Percentiles rank a stretch among this genome's conserved stretches.
Conservation (phyloP, 176 grass and related monocot genomes). For the Oryza nivara region DNA sequence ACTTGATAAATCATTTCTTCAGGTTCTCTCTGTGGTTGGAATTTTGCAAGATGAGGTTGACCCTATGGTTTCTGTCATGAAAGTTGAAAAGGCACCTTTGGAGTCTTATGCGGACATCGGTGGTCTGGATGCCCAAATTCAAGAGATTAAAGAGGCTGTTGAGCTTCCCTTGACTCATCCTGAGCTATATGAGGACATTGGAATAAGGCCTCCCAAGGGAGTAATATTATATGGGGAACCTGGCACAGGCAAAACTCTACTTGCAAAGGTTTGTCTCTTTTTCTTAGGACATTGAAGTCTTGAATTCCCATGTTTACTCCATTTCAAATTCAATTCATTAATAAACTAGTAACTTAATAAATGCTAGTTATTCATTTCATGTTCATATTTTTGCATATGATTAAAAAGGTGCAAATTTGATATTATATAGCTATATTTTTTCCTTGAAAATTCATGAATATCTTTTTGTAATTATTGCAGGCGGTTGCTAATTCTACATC, state of each 20-base stretch:
- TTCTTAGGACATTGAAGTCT: slow-evolving; percentile 10
- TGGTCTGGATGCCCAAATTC: slow-evolving; percentile 85
- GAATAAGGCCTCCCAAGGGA: slow-evolving; percentile 85
- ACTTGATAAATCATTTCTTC: slow-evolving; percentile 15
- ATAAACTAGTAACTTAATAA: slow-evolving; percentile 11
- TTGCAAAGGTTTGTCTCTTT: slow-evolving; percentile 64
- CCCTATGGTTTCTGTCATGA: slow-evolving; percentile 91
- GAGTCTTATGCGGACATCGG: slow-evolving; percentile 86
- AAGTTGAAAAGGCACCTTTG: slow-evolving; percentile 82
- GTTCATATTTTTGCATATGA: slow-evolving; percentile 4
- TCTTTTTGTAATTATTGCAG: slow-evolving; percentile 34
- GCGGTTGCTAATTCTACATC: slow-evolving; percentile 89
- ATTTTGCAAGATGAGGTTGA: slow-evolving; percentile 85
- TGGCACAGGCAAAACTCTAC: slow-evolving; percentile 84
- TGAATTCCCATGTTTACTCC: neutral
- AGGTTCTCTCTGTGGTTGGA: slow-evolving; percentile 85
- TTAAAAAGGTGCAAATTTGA: too few species aligned
- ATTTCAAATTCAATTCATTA: neutral
- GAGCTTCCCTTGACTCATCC: slow-evolving; percentile 84
- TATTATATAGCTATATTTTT: too few species aligned
- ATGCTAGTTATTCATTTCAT: neutral
- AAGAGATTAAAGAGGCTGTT: slow-evolving; percentile 85
- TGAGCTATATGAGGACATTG: slow-evolving; percentile 83
- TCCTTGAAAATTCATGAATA: neutral
- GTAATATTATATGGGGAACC: slow-evolving; percentile 85